phyloP scores from a whole-genome alignment of 331 rosid genomes.

The Malus hybrid region DNA sequence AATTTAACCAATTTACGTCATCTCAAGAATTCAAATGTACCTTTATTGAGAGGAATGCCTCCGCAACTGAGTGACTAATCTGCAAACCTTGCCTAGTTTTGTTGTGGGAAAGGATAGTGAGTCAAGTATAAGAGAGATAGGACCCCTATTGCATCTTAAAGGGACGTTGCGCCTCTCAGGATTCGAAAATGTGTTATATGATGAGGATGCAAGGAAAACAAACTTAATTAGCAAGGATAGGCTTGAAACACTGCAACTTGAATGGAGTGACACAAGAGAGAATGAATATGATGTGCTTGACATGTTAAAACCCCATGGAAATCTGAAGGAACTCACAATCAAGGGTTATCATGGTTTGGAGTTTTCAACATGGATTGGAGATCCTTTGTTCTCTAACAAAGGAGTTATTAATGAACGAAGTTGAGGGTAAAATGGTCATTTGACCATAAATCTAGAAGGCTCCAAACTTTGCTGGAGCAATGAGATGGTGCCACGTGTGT shows the following conservation, averaged over 20 bases:
- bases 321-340: too few species aligned
- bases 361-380: neutral
- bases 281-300: neutral
- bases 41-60: neutral
- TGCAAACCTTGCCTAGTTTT: neutral
- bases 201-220: neutral
- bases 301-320: neutral
- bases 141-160: neutral
- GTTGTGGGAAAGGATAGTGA: neutral
- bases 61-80: neutral
- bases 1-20: neutral
- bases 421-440: too few species aligned
- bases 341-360: neutral
- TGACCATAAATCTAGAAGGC: too few species aligned
- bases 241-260: neutral
- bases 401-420: too few species aligned
- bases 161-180: slow-evolving; percentile 6
- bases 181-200: neutral
- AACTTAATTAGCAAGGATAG: neutral
- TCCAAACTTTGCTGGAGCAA: too few species aligned
- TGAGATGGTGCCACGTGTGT: too few species aligned
- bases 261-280: neutral
- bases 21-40: neutral
- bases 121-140: neutral
- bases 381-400: neutral